phyloP scores from a whole-genome alignment of 2,329 filamentous ascomycete genomes.

The Myotisia sp. region DNA sequence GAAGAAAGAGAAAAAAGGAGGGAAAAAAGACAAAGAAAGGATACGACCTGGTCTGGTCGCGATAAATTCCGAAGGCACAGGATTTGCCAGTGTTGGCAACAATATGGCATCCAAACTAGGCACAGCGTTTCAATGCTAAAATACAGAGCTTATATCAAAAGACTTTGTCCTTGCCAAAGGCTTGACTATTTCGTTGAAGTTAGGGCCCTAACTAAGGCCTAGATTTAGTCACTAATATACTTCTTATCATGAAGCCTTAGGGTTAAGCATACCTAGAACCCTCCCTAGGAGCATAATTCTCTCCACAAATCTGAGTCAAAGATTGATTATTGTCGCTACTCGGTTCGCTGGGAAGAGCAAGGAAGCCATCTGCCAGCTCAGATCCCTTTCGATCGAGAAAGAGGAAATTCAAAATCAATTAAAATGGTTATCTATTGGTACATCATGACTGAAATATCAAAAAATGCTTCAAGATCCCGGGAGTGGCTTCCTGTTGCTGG shows the following conservation, averaged over 20 bases:
- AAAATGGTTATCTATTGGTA: neutral
- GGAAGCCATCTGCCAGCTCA: too few relatives aligned
- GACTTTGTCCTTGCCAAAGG: too few relatives aligned
- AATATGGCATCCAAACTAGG: conserved; percentile 67
- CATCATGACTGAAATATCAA: conserved; percentile 5
- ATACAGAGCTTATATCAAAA: neutral
- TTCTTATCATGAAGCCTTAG: too few relatives aligned
- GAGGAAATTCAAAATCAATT: neutral
- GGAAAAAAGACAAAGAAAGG: conserved; percentile 40
- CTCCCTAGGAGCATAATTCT: too few relatives aligned
- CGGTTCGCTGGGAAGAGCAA: too few relatives aligned
- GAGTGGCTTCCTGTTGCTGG: conserved; percentile 40
- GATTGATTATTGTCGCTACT: too few relatives aligned
- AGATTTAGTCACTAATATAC: too few relatives aligned
- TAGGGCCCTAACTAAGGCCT: too few relatives aligned
- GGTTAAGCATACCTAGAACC: too few relatives aligned
- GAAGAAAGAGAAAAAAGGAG: conserved; percentile 24
- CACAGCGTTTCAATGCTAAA: conserved; percentile 68
- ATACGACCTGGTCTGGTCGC: conserved; percentile 61
- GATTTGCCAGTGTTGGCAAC: conserved; percentile 75
- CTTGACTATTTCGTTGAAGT: too few relatives aligned
- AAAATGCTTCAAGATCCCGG: conserved; percentile 5
- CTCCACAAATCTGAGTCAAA: too few relatives aligned
- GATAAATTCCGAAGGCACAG: conserved; percentile 74
- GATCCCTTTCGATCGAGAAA: neutral